Evolutionary conservation across 1,284 basidiomycete species (phyloP).

Genomic region (Rhodofomes roseus): DNA sequence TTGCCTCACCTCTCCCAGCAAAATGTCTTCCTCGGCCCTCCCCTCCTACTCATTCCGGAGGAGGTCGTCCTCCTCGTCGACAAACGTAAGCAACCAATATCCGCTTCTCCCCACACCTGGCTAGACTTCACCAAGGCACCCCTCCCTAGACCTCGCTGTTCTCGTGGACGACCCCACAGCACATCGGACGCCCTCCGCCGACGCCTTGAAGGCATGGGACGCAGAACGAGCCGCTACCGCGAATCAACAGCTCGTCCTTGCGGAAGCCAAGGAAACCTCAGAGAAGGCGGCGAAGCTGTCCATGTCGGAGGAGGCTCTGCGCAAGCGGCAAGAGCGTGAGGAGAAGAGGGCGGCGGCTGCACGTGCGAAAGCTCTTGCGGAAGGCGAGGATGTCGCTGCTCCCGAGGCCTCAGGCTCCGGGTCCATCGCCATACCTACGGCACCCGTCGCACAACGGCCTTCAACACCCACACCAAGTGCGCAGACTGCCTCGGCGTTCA

Average conservation of each 20-base stretch:
- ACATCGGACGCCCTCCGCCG: conserved; percentile 52
- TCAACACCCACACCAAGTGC: conserved; percentile 21
- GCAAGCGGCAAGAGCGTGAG: conserved; percentile 70
- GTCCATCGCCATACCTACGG: conserved; percentile 8
- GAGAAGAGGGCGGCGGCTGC: conserved; percentile 43
- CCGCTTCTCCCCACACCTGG: conserved; percentile 4
- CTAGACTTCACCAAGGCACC: conserved; percentile 1
- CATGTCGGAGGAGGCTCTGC: conserved; percentile 58
- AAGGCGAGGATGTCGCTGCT: conserved; percentile 16
- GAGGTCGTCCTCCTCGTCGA: conserved; percentile 87
- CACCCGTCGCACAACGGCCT: conserved; percentile 16
- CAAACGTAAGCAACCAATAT: conserved; percentile 58
- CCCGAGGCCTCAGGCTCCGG: neutral
- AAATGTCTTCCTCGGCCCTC: conserved; percentile 93
- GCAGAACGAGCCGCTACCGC: conserved; percentile 42
- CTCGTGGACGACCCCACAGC: conserved; percentile 73
- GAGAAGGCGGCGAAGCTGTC: conserved; percentile 43
- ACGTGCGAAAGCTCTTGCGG: conserved; percentile 30
- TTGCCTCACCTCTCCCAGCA: conserved; percentile 95
- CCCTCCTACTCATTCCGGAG: conserved; percentile 86
- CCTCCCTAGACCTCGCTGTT: conserved; percentile 61
- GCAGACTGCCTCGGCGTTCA: conserved; percentile 37
- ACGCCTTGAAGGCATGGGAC: conserved; percentile 56
- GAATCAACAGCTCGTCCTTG: conserved; percentile 41
- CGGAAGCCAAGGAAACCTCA: conserved; percentile 42